A percentile compares a stretch with the other conserved stretches of the same genome.
Evolutionary conservation across 305 asterid species (phyloP).

Genomic region (Fraxinus paxiana): DNA sequence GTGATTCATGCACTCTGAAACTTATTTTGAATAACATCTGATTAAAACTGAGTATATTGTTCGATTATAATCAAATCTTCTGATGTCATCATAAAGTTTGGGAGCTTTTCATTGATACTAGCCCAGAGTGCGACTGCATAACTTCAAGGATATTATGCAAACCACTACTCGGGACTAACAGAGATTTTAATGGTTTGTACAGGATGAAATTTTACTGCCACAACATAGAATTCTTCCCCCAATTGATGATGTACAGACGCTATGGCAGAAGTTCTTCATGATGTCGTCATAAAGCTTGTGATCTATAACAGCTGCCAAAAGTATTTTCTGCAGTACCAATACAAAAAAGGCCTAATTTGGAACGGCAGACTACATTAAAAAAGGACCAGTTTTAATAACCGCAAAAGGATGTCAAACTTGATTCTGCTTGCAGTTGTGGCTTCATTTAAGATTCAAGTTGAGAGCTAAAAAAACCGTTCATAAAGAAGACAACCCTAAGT

Average conservation of each 20-base stretch:
- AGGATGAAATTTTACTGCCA: neutral
- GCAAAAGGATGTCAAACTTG: neutral
- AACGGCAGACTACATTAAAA: neutral
- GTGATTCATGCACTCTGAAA: neutral
- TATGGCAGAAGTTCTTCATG: neutral
- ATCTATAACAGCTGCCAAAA: neutral
- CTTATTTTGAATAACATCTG: neutral
- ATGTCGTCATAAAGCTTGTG: neutral
- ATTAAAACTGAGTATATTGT: neutral
- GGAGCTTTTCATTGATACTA: neutral
- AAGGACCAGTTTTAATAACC: neutral
- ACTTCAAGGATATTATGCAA: neutral
- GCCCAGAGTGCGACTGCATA: neutral
- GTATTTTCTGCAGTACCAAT: neutral
- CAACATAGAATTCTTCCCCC: neutral
- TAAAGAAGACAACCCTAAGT: conserved; percentile 6
- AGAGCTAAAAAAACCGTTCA: conserved; percentile 18
- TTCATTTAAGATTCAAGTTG: neutral
- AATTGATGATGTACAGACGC: neutral
- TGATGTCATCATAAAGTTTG: too few relatives aligned
- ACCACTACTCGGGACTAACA: neutral
- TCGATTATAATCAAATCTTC: neutral
- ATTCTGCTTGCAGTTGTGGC: neutral
- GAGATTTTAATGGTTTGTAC: neutral
- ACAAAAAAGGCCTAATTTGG: conserved; percentile 9